Conservation (phyloP, 2,329 filamentous ascomycete species). For the Endoconidiophora polonica region DNA sequence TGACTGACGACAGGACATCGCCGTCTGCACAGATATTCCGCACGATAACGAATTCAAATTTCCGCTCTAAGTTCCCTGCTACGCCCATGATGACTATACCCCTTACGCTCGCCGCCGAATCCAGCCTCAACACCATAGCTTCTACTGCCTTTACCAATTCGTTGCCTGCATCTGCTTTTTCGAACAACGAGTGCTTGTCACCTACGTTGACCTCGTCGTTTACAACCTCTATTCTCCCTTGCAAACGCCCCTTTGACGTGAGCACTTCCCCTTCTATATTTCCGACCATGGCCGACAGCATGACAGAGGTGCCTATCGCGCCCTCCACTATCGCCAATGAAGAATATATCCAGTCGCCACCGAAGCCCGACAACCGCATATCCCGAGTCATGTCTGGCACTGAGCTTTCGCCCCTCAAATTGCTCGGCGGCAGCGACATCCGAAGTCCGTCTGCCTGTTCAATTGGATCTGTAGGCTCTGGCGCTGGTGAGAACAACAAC, state of each 20-base stretch:
- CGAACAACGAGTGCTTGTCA: not conserved
- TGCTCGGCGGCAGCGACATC: slow-evolving; percentile 24
- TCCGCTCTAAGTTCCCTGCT: too few relatives aligned
- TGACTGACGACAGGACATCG: too few relatives aligned
- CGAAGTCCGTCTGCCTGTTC: slow-evolving; percentile 16
- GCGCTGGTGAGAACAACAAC: slow-evolving; percentile 9
- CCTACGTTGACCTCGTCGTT: slow-evolving; percentile 2
- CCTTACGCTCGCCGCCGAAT: slow-evolving; percentile 10
- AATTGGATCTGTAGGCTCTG: slow-evolving; percentile 15
- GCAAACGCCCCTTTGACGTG: slow-evolving; percentile 10
- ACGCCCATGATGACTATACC: slow-evolving; percentile 9
- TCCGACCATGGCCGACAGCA: slow-evolving; percentile 9
- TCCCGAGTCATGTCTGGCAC: slow-evolving; percentile 40
- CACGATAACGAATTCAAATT: not conserved
- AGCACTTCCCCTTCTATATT: not conserved
- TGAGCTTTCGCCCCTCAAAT: slow-evolving; percentile 41
- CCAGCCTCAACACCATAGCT: slow-evolving; percentile 6
- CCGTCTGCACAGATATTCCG: not conserved
- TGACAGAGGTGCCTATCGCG: slow-evolving; percentile 3
- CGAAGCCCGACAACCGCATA: slow-evolving; percentile 17
- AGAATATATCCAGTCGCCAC: slow-evolving; percentile 6
- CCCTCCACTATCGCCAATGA: not conserved
- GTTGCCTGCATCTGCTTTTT: not conserved
- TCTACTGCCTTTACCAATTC: not conserved
- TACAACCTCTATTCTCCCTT: slow-evolving; percentile 7